phyloP scores from a whole-genome alignment of 768 basidiomycete genomes.

The Leccinum variicolor region DNA sequence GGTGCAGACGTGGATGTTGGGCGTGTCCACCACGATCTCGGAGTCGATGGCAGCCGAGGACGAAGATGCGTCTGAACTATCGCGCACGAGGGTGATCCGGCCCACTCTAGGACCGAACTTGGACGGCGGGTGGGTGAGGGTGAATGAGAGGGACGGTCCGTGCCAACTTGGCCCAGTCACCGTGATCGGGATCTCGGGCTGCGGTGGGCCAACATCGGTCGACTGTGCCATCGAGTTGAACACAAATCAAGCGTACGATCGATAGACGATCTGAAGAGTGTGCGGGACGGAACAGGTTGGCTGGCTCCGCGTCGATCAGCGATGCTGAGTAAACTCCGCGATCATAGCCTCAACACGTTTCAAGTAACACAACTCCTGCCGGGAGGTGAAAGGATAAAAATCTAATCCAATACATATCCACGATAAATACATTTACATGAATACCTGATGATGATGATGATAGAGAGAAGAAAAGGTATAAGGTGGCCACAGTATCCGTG shows the following conservation, averaged over 20 bases:
- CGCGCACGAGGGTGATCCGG: constrained; percentile 17
- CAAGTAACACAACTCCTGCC: not conserved
- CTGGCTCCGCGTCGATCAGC: not conserved
- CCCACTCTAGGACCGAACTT: constrained; percentile 29
- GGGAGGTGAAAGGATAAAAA: not conserved
- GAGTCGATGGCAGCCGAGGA: not conserved
- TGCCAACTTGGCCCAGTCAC: not conserved
- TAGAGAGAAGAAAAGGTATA: not conserved
- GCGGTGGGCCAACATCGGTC: not conserved
- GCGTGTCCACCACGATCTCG: constrained; percentile 50
- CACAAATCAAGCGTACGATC: not conserved
- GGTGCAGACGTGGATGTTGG: constrained; percentile 57
- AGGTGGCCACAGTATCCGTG: not conserved
- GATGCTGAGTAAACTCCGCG: not conserved
- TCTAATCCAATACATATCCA: not conserved
- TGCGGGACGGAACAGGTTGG: not conserved
- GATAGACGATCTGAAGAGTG: not conserved
- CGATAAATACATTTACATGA: not conserved
- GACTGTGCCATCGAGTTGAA: constrained; percentile 5
- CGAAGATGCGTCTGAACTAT: not conserved
- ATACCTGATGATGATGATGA: not conserved
- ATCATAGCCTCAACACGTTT: not conserved
- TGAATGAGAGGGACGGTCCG: constrained; percentile 19
- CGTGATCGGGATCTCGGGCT: not conserved
- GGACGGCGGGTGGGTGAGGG: constrained; percentile 1